Evolutionary conservation across 768 basidiomycete genomes (phyloP), one percentile per base, ranked within the genome.

Genomic region (Leccinum subgranulosum): DNA sequence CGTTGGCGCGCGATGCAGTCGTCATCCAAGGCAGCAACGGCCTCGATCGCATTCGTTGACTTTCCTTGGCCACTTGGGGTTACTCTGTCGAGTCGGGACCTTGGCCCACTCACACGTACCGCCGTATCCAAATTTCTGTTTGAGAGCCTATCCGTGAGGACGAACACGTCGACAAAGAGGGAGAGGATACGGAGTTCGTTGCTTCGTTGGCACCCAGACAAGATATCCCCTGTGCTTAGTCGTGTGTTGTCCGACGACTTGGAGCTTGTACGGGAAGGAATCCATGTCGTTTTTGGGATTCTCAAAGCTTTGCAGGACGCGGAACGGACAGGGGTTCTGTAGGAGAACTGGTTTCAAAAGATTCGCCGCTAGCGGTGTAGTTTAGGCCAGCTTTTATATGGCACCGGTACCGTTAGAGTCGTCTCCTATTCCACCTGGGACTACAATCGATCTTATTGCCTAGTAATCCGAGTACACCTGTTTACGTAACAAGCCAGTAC

Each of bases 131-230:
- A 74, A 0, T 88, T 88, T 59, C 61, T 88, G 5, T 72, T 84
- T 29, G 78, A 76, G 7, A 66, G 74, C 12, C 70, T 82, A 55
- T 67, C 63, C 51, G 76, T 84, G 4, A 68, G 80, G 49, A 71
- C 73, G 21, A 76, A 73, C 29, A 71, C 61, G 0, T 72, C 71
- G 34, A 79, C 79, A 54, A 74, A 66, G 62, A 82, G 78, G 70
- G 84, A 84, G 46, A 74, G 81, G 41, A 71, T 90, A 6, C 77
- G 87, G 33, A 77, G 76, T 49, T 83, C 85, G 1, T 69, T 91
- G 46, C 69, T 90, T 55, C 77, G 84, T 9, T 88, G 85, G 81
- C 86, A 87, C 65, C 86, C 87, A 1, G 86, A 88, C 67, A 87
- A 87, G 72, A 73, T 82, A 61, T 75, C 78, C 4, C 55, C 60